Evolutionary conservation across 2,329 filamentous ascomycete genomes (phyloP), one percentile per base, ranked within the genome.

Genomic region (Penicillium palitans): DNA sequence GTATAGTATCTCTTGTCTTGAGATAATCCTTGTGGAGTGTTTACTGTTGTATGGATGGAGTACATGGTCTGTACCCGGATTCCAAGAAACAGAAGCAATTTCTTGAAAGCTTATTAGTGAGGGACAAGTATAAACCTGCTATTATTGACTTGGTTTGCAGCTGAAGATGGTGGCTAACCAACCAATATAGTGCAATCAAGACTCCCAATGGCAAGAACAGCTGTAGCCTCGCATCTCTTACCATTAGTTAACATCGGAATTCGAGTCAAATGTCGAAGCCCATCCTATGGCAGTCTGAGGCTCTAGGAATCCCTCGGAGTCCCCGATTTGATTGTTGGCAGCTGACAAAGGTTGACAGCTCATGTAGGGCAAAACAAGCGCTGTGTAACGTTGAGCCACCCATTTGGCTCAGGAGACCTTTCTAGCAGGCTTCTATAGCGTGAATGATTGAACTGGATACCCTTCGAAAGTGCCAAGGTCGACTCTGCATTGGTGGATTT

Each of bases 91-190:
- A 47, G 42, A 42, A 59, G 40, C 50, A 56, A 50, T 41, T 7
- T 35, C 15, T 31, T 29, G 31, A 29, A 53, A 59, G 60, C 58
- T 61, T 64, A 56, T 61, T 42, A 45, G 27, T 29, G 29, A 12
- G 10, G 3, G 3, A 12, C 12, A 29, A 33, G 49, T 58, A 62
- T 61, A 64, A 63, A 58, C 61, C 24, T 24, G 55, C 55, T 45
- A 35, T 46, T 49, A 54, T 46, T 7, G 17, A 40, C 31, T 52
- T 52, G 52, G 40, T 15, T 9, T 29, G 45, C 25, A 52, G 55
- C 40, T 57, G 46, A 40, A 40, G 27, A 10, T 40, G 13, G 25
- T 24, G 10, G 15, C 31, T 10, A 46, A 33, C 49, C 49, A 57
- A 55, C 31, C 27, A 12, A 4, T 2, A 2, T 12, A 15, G 3